phyloP scores from a whole-genome alignment of 2,329 filamentous ascomycete species.

The Alternaria burnsii region DNA sequence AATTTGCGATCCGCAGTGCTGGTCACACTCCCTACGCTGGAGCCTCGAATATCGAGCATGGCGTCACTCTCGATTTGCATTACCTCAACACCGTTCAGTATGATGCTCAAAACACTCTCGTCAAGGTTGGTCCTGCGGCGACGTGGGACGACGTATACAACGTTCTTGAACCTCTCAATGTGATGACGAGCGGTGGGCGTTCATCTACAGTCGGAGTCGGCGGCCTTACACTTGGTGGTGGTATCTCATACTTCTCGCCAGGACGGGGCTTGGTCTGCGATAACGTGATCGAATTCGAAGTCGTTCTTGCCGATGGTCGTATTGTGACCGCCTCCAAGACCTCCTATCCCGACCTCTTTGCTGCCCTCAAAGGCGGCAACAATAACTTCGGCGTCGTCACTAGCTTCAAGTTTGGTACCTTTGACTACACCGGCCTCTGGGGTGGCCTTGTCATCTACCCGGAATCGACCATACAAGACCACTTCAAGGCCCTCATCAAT shows the following conservation, averaged over 20 bases:
- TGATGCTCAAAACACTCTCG: conserved; percentile 22
- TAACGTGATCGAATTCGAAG: conserved; percentile 42
- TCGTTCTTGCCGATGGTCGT: conserved; percentile 45
- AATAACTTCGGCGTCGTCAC: conserved; percentile 51
- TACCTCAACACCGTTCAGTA: conserved; percentile 30
- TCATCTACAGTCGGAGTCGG: conserved; percentile 36
- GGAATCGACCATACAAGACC: conserved; percentile 22
- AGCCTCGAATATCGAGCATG: conserved; percentile 38
- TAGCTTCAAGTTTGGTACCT: conserved; percentile 33
- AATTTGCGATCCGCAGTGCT: conserved; percentile 36
- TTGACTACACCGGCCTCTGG: conserved; percentile 42
- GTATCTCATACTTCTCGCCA: conserved; percentile 41
- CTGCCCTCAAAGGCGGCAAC: conserved; percentile 44
- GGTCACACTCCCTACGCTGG: conserved; percentile 37
- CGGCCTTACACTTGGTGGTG: conserved; percentile 39
- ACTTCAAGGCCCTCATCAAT: conserved; percentile 34
- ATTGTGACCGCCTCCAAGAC: conserved; percentile 33
- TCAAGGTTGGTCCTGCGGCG: conserved; percentile 35
- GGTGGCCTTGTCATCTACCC: conserved; percentile 44
- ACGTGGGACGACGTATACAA: conserved; percentile 38
- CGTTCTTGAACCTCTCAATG: conserved; percentile 31
- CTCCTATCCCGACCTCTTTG: conserved; percentile 39
- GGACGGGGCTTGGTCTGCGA: conserved; percentile 43
- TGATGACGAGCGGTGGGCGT: conserved; percentile 37
- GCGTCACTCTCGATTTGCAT: conserved; percentile 39